Conservation (phyloP, 805 yeast genomes). For the Candida multigemmis region DNA sequence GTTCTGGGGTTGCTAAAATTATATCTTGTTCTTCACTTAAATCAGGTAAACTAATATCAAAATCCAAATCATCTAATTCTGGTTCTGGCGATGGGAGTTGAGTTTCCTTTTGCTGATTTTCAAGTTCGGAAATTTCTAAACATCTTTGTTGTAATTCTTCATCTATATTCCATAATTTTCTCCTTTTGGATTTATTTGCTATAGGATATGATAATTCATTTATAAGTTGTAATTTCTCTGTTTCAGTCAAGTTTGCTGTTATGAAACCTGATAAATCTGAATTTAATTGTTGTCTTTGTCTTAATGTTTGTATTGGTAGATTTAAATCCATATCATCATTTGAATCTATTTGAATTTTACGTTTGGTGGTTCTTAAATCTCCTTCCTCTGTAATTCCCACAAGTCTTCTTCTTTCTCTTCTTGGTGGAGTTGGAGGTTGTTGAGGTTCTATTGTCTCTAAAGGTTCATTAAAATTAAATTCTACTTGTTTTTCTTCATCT, state of each 20-base stretch:
- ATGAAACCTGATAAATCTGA: constrained; percentile 10
- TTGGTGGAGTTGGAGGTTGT: constrained; percentile 18
- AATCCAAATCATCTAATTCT: constrained; percentile 6
- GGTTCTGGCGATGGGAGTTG: constrained; percentile 2
- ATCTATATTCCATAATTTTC: constrained; percentile 7
- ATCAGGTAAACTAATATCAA: constrained; percentile 12
- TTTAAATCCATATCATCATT: constrained; percentile 36
- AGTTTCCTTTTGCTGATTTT: constrained; percentile 6
- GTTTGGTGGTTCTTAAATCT: constrained; percentile 35
- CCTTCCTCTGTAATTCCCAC: constrained; percentile 33
- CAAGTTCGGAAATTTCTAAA: constrained; percentile 6
- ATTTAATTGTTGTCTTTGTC: constrained; percentile 16
- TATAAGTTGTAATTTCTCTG: constrained; percentile 24
- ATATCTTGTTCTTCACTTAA: constrained; percentile 7
- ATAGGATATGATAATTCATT: constrained; percentile 23
- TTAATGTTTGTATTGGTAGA: constrained; percentile 23
- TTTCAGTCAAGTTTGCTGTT: constrained; percentile 16
- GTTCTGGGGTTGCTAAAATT: constrained; percentile 3
- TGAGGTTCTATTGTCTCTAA: constrained; percentile 21
- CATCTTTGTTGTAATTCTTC: constrained; percentile 5
- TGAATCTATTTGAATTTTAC: constrained; percentile 38
- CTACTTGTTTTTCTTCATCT: constrained; percentile 11
- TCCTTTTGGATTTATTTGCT: constrained; percentile 15
- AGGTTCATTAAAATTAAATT: constrained; percentile 30
- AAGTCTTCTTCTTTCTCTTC: constrained; percentile 16